phyloP scores from a whole-genome alignment of 2,329 filamentous ascomycete genomes.

The Aspergillus eucalypticola region DNA sequence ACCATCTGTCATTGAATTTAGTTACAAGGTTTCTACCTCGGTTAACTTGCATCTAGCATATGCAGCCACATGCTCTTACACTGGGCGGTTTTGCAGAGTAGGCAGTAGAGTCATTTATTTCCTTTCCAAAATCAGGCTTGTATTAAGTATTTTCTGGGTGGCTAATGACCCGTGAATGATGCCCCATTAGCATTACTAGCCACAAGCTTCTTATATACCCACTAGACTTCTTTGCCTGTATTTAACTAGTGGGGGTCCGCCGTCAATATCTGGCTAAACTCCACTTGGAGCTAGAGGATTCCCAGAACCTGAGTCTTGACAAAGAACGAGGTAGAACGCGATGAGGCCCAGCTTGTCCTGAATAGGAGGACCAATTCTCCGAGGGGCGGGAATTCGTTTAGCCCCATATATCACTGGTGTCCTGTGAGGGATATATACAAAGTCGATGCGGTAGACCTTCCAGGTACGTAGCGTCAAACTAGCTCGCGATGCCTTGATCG shows the following conservation, averaged over 20 bases:
- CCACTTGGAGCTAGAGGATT: background rate
- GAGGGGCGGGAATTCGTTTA: background rate
- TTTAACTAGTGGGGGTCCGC: background rate
- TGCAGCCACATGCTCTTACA: background rate
- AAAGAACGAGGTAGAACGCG: background rate
- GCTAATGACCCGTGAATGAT: background rate
- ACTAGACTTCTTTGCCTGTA: background rate
- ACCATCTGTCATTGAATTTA: background rate
- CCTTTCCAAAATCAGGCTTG: background rate
- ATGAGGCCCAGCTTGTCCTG: background rate
- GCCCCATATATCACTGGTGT: background rate
- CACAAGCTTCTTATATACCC: background rate
- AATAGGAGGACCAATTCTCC: background rate
- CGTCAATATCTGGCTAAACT: background rate
- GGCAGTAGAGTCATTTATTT: background rate
- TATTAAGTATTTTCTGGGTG: background rate
- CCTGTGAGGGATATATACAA: background rate
- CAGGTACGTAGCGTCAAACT: background rate
- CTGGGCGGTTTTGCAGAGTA: background rate
- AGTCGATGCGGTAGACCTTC: background rate
- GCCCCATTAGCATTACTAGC: background rate
- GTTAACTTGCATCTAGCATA: background rate
- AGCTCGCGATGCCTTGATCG: background rate
- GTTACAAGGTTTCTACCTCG: background rate
- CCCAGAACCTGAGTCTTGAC: background rate